Evolutionary conservation across 2,329 filamentous ascomycete genomes (phyloP).

Genomic region (Botrytis fragariae): DNA sequence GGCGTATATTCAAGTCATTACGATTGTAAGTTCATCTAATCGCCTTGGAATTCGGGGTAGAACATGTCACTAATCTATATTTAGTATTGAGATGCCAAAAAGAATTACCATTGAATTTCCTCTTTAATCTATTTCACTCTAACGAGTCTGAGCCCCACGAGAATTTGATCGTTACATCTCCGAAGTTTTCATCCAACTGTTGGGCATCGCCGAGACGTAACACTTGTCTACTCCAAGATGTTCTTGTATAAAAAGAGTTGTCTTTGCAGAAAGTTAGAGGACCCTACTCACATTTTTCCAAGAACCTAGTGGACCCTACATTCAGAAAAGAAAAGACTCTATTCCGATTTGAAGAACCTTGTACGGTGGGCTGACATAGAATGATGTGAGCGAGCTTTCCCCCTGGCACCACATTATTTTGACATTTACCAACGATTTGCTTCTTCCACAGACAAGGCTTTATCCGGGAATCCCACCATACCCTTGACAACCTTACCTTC

Average conservation of each 20-base stretch:
- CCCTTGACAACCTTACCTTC: neutral
- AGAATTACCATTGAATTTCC: neutral
- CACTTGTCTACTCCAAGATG: neutral
- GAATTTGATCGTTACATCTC: conserved; percentile 14
- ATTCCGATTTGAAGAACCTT: neutral
- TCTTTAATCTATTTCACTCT: neutral
- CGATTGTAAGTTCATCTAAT: conserved; percentile 13
- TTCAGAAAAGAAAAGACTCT: neutral
- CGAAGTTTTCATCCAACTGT: conserved; percentile 7
- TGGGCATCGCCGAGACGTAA: conserved; percentile 9
- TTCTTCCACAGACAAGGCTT: conserved; percentile 6
- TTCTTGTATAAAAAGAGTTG: conserved; percentile 1
- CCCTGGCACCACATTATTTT: neutral
- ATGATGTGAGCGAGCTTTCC: conserved; percentile 12
- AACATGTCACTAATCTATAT: neutral
- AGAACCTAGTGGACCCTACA: conserved; percentile 13
- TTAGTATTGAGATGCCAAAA: conserved; percentile 6
- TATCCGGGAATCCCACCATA: neutral
- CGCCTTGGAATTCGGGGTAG: neutral
- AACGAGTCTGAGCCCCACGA: neutral
- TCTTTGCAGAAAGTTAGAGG: neutral
- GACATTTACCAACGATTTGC: neutral
- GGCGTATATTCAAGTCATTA: conserved; percentile 20
- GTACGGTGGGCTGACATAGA: neutral
- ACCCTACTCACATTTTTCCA: conserved; percentile 12